Base-by-base conservation (phyloP, 2,329 filamentous ascomycete species). In the Incumbomyces delicatus region DNA sequence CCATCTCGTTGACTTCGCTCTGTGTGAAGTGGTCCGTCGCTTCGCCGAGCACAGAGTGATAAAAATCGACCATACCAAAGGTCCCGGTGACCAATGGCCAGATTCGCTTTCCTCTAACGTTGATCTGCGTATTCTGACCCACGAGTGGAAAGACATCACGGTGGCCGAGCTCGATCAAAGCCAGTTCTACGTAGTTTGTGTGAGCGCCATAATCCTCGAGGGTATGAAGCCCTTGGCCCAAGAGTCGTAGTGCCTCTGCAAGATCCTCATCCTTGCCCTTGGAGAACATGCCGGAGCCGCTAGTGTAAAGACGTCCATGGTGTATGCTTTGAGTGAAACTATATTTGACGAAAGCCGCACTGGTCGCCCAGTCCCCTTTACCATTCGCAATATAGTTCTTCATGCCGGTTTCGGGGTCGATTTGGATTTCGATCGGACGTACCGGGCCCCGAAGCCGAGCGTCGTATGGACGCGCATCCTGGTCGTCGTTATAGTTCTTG, bases 381-480 rank as follows among this genome's bases (percentile, higher is more conserved):
- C 96, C 90, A 59, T 95, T 96, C 50, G 90, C 81, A 56, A 98
- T 96, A 65, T 98, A 98, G 63, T 96, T 96, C 67, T 96, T 98
- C 90, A 98, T 95, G n/a, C 89, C 89, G 1, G 86, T 92, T 5
- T 76, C 69, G 30, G 69, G 68, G 58, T 92, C 86, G 47, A 92
- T 77, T 50, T 85, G 80, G 16, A 85, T 77, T 60, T 92, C 86
- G 34, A 77, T 65, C 3, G 76, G 75, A 50, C 78, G 70, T 7
- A 96, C 80, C 0, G 89, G 89, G 1, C 81, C 85, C 42, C 92
- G 83, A 6, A 96, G 78, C 20, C 92, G 82, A 32, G 75, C 68
- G 62, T 96, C 92, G 59, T 79, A 88, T 58, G 84, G 78, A 50
- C 87, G 78, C 4, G 92, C 92, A 67, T 98, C 92, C 53, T 46